A percentile compares a stretch with the other conserved stretches of the same genome.
Evolutionary conservation across 805 yeast genomes (phyloP).

Genomic region (Metschnikowia vanudenii): DNA sequence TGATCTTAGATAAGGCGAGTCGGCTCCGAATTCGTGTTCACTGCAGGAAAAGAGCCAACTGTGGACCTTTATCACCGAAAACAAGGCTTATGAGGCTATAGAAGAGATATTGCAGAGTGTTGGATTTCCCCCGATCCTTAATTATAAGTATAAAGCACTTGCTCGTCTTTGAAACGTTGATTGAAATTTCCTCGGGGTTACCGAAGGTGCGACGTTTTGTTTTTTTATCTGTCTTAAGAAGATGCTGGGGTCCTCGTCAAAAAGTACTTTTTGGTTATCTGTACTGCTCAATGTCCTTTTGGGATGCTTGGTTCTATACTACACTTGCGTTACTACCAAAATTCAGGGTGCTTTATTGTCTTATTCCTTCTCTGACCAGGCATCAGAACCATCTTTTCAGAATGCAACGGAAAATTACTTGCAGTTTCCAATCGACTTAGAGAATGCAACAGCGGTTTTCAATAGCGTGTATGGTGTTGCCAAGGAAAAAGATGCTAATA

Average conservation of each 20-base stretch:
- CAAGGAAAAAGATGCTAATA: slow-evolving; percentile 50
- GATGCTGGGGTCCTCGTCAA: background rate
- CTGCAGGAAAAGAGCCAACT: background rate
- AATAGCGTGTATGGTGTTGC: slow-evolving; percentile 53
- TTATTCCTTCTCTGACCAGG: background rate
- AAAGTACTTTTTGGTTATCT: slow-evolving; percentile 1
- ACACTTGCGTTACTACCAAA: background rate
- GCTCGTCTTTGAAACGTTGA: background rate
- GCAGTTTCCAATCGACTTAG: slow-evolving; percentile 33
- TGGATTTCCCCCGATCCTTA: background rate
- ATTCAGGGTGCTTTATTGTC: background rate
- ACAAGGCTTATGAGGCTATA: slow-evolving; percentile 2
- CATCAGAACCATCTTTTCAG: background rate
- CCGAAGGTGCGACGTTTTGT: background rate
- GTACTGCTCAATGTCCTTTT: slow-evolving; percentile 4
- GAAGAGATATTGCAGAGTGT: background rate
- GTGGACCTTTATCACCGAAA: background rate
- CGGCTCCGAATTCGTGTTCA: slow-evolving; percentile 3
- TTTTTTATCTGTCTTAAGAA: background rate
- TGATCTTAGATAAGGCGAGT: slow-evolving; percentile 3
- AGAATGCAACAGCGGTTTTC: slow-evolving; percentile 55
- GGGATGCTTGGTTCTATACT: slow-evolving; percentile 1
- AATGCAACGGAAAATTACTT: slow-evolving; percentile 4
- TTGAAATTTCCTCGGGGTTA: background rate
- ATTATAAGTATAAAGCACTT: background rate